A percentile compares a stretch with the other conserved stretches of the same genome.
phyloP scores from a whole-genome alignment of 78 protist genomes.

The Monosiga brevicollis region DNA sequence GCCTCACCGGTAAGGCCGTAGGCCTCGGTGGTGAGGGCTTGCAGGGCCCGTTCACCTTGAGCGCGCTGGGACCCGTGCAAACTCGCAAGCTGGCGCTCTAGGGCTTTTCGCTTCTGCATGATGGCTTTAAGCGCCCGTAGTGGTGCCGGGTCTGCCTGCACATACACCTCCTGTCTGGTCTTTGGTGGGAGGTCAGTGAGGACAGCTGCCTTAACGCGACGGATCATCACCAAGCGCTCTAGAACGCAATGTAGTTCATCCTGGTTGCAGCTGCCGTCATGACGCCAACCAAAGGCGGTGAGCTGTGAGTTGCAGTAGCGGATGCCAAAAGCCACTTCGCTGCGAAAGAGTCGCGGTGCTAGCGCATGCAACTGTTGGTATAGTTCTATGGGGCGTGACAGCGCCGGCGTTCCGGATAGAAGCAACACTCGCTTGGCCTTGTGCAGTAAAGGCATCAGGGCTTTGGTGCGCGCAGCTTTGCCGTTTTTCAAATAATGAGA shows the following conservation, averaged over 20 bases:
- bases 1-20: not conserved
- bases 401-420: conserved; percentile 84
- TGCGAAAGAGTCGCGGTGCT: conserved; percentile 24
- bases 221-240: conserved; percentile 45
- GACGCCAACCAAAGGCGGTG: conserved; percentile 55
- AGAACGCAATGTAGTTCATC: conserved; percentile 65
- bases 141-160: no score
- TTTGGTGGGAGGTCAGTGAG: conserved; percentile 68
- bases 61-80: no score
- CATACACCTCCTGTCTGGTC: conserved; percentile 18
- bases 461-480: conserved; percentile 43
- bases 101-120: not conserved
- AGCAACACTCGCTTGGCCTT: conserved; percentile 27
- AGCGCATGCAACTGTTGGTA: conserved; percentile 62
- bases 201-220: conserved; percentile 69
- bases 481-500: conserved; percentile 59
- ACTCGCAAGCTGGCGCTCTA: no score
- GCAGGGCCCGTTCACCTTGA: not conserved
- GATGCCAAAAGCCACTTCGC: conserved; percentile 17
- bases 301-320: conserved; percentile 50
- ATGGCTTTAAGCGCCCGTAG: no score
- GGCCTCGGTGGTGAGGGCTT: not conserved
- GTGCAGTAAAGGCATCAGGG: conserved; percentile 39
- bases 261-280: conserved; percentile 47
- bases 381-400: conserved; percentile 76